Percentiles rank a stretch among this genome's conserved stretches.
Evolutionary conservation across 805 yeast species (phyloP).

Genomic region (Starmera pachycereana): DNA sequence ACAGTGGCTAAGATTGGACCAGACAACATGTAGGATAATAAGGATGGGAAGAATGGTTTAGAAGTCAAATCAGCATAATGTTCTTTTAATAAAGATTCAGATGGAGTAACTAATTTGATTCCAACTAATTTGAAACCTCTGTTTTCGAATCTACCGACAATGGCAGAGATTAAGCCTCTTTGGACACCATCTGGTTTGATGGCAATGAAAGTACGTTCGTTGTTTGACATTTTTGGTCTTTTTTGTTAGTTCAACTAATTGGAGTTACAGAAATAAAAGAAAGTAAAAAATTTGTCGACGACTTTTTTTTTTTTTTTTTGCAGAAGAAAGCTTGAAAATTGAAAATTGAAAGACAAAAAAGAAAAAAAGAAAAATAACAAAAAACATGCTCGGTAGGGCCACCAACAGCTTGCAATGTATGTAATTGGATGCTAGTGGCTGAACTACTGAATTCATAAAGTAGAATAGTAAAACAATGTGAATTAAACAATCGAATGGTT

Average conservation of each 20-base stretch:
- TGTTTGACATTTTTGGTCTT: constrained; percentile 19
- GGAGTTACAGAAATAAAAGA: neutral
- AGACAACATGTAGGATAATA: constrained; percentile 91
- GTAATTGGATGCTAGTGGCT: no score
- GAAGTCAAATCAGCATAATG: constrained; percentile 93
- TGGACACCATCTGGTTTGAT: constrained; percentile 99
- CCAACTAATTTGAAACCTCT: constrained; percentile 98
- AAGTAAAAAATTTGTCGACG: neutral
- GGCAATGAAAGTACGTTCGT: constrained; percentile 88
- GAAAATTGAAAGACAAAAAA: no score
- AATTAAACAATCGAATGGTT: no score
- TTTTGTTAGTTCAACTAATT: neutral
- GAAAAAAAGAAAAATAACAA: no score
- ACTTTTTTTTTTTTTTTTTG: no score
- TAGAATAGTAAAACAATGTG: no score
- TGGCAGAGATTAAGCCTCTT: constrained; percentile 89
- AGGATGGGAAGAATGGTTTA: constrained; percentile 97
- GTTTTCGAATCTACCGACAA: constrained; percentile 88
- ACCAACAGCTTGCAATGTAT: no score
- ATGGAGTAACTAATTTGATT: constrained; percentile 81
- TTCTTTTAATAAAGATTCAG: constrained; percentile 77
- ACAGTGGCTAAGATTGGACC: constrained; percentile 99
- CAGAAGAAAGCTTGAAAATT: no score
- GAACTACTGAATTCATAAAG: no score
- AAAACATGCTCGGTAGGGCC: no score